Conservation (phyloP, 2,329 filamentous ascomycete genomes). For the Penicillium sp. region DNA sequence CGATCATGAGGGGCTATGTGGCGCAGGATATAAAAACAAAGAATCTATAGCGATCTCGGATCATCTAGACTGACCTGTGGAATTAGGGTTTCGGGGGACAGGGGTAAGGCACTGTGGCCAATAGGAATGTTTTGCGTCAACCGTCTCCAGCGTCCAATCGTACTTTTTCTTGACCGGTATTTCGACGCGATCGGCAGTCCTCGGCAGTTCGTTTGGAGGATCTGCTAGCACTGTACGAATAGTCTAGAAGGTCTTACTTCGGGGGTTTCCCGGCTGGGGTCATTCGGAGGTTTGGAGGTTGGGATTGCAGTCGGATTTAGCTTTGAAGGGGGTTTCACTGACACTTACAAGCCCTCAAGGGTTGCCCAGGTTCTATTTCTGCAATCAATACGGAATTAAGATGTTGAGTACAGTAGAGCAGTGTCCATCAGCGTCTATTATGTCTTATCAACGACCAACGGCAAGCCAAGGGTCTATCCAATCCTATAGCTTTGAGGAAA, state of each 20-base stretch:
- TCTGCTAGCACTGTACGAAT: neutral
- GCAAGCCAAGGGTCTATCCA: slow-evolving; percentile 6
- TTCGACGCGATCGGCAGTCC: neutral
- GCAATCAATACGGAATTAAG: neutral
- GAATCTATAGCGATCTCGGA: neutral
- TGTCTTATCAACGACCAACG: slow-evolving; percentile 1
- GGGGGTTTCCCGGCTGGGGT: too few species aligned
- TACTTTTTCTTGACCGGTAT: slow-evolving; percentile 2
- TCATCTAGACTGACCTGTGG: neutral
- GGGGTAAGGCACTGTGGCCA: neutral
- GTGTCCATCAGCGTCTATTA: neutral
- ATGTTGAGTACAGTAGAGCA: too few species aligned
- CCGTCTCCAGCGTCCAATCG: too few species aligned
- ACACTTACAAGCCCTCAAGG: too few species aligned
- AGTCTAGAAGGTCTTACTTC: neutral
- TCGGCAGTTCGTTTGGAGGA: neutral
- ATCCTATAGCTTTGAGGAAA: too few species aligned
- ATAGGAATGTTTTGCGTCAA: neutral
- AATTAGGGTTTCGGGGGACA: neutral
- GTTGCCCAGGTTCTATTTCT: too few species aligned
- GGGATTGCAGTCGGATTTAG: too few species aligned
- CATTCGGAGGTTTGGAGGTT: too few species aligned
- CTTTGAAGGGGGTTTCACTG: too few species aligned
- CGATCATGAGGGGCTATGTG: neutral
- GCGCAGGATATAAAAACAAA: slow-evolving; percentile 5